Conservation (phyloP, 306 rosid genomes). For the Lathyrus oleraceus region DNA sequence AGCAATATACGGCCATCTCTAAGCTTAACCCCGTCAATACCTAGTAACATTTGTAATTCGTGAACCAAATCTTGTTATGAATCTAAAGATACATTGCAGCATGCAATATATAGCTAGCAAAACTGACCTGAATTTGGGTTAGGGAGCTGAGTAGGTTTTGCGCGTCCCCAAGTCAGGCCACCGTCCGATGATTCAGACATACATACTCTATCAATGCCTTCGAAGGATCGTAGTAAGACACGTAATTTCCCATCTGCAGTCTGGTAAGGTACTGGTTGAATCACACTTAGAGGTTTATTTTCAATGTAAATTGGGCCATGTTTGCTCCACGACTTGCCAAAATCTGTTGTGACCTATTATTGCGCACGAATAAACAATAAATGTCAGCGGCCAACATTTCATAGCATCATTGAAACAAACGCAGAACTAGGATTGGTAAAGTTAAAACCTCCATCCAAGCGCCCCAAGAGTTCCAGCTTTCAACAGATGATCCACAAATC, state of each 20-base stretch:
- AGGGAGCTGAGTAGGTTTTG: constrained; percentile 72
- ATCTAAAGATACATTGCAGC: background rate
- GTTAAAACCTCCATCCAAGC: constrained; percentile 85
- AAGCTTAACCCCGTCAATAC: constrained; percentile 91
- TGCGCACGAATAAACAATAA: constrained; percentile 29
- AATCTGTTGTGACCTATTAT: constrained; percentile 72
- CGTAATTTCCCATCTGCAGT: constrained; percentile 70
- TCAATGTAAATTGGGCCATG: constrained; percentile 77
- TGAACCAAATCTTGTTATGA: no score
- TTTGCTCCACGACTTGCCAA: constrained; percentile 78
- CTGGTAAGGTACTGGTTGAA: constrained; percentile 92
- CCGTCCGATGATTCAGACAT: constrained; percentile 80
- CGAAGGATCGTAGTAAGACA: constrained; percentile 75
- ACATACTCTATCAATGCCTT: constrained; percentile 62
- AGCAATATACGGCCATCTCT: constrained; percentile 72
- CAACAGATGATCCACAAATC: constrained; percentile 95
- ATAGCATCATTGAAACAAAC: constrained; percentile 27
- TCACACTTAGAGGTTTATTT: constrained; percentile 73
- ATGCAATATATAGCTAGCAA: constrained; percentile 30
- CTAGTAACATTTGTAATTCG: constrained; percentile 33
- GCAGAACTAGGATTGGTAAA: constrained; percentile 24
- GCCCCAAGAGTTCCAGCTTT: constrained; percentile 99
- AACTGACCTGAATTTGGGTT: constrained; percentile 88
- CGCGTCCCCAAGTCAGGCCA: constrained; percentile 78
- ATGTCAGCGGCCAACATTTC: constrained; percentile 34